A percentile compares a stretch with the other conserved stretches of the same genome.
These are phyloP conservation scores for Micractinium conductrix DNA, from an alignment of 139 green algal genomes.

Conservation along the genomic window DNA sequence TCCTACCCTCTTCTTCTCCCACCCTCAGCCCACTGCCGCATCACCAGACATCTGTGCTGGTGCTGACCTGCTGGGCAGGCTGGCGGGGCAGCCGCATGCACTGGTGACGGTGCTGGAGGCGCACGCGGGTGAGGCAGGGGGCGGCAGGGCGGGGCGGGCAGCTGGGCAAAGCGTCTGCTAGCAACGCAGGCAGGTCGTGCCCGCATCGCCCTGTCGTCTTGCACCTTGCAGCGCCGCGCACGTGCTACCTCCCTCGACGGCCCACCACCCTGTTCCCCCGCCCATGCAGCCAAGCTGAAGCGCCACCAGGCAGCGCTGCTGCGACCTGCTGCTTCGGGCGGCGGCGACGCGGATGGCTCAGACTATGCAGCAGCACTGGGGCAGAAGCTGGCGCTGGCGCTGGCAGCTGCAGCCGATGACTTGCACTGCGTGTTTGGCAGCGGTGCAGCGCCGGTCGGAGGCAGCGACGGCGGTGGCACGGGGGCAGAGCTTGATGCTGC, in stretches of 20 bases:
- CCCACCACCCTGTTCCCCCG: background rate
- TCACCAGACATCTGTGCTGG: background rate
- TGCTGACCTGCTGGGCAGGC: background rate
- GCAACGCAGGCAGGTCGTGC: too few species aligned
- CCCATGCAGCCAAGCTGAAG: conserved; percentile 27
- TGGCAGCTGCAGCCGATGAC: conserved; percentile 48
- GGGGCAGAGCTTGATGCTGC: conserved; percentile 35
- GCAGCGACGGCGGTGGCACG: too few species aligned
- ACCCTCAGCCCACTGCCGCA: background rate
- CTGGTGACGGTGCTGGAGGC: conserved; percentile 20
- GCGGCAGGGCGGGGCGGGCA: background rate
- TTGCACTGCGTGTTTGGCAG: conserved; percentile 36
- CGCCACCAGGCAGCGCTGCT: conserved; percentile 18
- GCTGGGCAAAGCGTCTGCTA: too few species aligned
- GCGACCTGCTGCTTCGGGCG: conserved; percentile 29
- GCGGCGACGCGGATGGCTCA: conserved; percentile 45
- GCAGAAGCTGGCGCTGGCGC: conserved; percentile 39
- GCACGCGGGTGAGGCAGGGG: conserved; percentile 18
- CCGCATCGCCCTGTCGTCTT: too few species aligned
- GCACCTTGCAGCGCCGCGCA: too few species aligned
- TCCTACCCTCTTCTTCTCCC: background rate
- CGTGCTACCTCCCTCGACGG: background rate
- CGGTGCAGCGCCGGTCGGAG: background rate
- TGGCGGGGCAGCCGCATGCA: conserved; percentile 21
- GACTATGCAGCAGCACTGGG: conserved; percentile 48